These are phyloP conservation scores for Thermothelomyces thermophilus DNA, from an alignment of 2,329 filamentous ascomycete genomes.

Conservation along the genomic window DNA sequence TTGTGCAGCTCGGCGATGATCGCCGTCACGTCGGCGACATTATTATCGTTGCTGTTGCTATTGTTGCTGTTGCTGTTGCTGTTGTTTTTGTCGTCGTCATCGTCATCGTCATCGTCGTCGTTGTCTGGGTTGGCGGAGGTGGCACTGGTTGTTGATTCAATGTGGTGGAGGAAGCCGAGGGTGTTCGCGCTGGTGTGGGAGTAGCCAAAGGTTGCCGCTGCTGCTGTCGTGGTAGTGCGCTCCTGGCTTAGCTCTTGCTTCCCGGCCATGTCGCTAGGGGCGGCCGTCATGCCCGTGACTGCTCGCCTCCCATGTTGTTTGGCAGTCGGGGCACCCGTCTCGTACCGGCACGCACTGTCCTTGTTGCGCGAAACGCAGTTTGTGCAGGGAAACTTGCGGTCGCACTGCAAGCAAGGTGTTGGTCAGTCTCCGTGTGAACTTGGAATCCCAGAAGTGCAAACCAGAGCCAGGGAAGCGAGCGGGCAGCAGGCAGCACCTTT, in stretches of 20 bases:
- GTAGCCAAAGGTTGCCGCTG: constrained; percentile 12
- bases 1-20: background rate
- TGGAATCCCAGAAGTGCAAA: background rate
- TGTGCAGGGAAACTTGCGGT: constrained; percentile 52
- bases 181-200: constrained; percentile 8
- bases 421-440: background rate
- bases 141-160: constrained; percentile 1
- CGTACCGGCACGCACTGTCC: constrained; percentile 50
- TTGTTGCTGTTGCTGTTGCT: too few relatives aligned
- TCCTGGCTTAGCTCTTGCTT: background rate
- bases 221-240: background rate
- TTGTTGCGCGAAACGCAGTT: constrained; percentile 55
- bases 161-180: constrained; percentile 12
- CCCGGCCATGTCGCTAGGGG: background rate
- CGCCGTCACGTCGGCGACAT: background rate
- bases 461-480: background rate
- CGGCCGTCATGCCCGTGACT: background rate
- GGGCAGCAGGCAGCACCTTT: constrained; percentile 37
- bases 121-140: background rate
- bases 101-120: background rate
- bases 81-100: background rate
- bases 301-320: constrained; percentile 28
- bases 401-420: constrained; percentile 50
- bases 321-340: constrained; percentile 42
- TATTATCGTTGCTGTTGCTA: background rate